A percentile compares a stretch with the other conserved stretches of the same genome.
Conservation (phyloP, 2,329 filamentous ascomycete species). For the Exophiala phaeomuriformis region DNA sequence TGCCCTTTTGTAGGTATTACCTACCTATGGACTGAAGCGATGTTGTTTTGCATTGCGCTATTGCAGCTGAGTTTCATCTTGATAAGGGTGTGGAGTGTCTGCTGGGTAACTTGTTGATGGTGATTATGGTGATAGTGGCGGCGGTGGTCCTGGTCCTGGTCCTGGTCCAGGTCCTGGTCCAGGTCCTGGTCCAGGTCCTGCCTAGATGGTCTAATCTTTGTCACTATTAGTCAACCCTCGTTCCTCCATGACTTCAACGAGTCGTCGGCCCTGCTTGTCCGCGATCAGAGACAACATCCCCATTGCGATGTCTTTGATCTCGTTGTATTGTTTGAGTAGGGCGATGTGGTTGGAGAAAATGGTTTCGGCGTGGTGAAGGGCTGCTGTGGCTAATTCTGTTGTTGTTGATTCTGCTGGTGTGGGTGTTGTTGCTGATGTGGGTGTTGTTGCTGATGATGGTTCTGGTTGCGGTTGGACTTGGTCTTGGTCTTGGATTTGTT, state of each 20-base stretch:
- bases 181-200: too few relatives aligned
- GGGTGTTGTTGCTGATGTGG: neutral
- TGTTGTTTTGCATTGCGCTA: too few relatives aligned
- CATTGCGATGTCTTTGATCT: slow-evolving; percentile 61
- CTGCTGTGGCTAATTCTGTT: neutral
- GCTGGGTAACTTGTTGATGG: too few relatives aligned
- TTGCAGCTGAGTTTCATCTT: too few relatives aligned
- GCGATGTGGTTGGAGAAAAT: slow-evolving; percentile 58
- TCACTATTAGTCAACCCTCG: slow-evolving; percentile 9
- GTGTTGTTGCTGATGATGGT: neutral
- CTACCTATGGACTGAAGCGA: too few relatives aligned
- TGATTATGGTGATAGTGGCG: too few relatives aligned
- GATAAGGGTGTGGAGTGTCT: too few relatives aligned
- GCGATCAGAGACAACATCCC: slow-evolving; percentile 61
- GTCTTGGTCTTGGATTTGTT: too few relatives aligned
- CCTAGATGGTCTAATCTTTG: slow-evolving; percentile 2
- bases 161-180: too few relatives aligned
- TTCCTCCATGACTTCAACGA: slow-evolving; percentile 21
- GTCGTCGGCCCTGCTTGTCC: slow-evolving; percentile 35
- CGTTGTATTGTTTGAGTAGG: slow-evolving; percentile 62
- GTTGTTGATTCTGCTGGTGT: neutral
- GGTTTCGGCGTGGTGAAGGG: slow-evolving; percentile 36
- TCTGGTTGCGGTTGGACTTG: neutral
- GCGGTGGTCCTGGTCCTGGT: too few relatives aligned
- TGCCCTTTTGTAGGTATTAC: too few relatives aligned